Evolutionary conservation across 2,329 filamentous ascomycete species (phyloP), one percentile per base, ranked within the genome.

Genomic region (Chrysoporthe puriensis): DNA sequence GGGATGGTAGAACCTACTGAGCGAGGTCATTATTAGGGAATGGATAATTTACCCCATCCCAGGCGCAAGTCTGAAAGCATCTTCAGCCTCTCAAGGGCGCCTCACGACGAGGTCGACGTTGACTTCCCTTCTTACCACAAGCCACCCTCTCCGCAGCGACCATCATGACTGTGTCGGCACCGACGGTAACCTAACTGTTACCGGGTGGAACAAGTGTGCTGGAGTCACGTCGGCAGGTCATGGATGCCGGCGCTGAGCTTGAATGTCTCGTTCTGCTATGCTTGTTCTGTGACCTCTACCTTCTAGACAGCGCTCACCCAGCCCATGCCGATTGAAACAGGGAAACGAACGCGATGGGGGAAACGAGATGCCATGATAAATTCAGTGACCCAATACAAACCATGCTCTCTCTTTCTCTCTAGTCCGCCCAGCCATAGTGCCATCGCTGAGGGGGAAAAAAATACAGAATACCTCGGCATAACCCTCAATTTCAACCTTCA

Each of bases 401-500:
- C 54, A 40, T 57, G 26, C 54, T 40, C 54, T 40, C 21, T n/a
- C 52, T 18, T 26, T 56, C 21, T 56, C 32, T 57, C 21, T 54
- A 4, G 4, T 9, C 21, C 26, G n/a, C 13, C 16, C 52, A 34
- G 26, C 52, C 14, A 32, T 36, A 36, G 26, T 56, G 13, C 14
- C 52, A 56, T 34, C 52, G 32, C 43, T 44, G 9, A 3, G 40
- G 40, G 42, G 26, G 14, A 2, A 2, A 26, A 26, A 26, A 26
- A 61, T 62, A 60, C 32, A 62, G 48, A 42, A 32, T 34, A 43
- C 26, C 40, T 44, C 34, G 43, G 21, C 26, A n/a, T 46, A 9
- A n/a, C 44, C 44, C 44, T 46, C 14, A 18, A 6, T 21, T 42
- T 78, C 73, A 80, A 69, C 78, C 77, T 68, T 84, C 82, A 74